These are phyloP conservation scores for Cucurbita ficifolia DNA, from an alignment of 306 rosid species.

Conservation along the genomic window DNA sequence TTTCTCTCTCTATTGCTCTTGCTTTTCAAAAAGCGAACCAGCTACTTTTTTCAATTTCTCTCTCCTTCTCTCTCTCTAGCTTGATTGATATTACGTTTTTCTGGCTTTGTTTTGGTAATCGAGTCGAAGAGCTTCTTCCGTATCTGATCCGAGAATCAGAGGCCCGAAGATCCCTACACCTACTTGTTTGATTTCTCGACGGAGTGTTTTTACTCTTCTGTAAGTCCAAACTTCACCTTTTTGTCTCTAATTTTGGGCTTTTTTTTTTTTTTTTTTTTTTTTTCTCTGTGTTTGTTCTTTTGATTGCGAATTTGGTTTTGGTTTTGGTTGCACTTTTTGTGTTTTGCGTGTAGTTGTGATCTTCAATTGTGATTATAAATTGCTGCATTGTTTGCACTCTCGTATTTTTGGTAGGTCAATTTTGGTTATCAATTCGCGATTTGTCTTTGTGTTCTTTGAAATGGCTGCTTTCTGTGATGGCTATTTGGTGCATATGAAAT, in stretches of 20 bases:
- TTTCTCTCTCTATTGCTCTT: neutral
- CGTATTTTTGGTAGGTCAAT: neutral
- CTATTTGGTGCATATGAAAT: neutral
- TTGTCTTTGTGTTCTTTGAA: neutral
- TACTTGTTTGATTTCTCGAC: neutral
- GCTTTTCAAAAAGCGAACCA: constrained; percentile 6
- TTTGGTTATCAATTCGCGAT: neutral
- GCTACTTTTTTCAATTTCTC: neutral
- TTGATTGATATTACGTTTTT: neutral
- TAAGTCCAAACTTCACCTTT: constrained; percentile 26
- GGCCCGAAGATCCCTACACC: neutral
- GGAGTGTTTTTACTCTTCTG: constrained; percentile 29
- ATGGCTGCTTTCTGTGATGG: neutral
- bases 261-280: neutral
- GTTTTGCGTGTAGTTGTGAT: neutral
- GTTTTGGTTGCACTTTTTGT: neutral
- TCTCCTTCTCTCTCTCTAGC: neutral
- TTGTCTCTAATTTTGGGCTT: neutral
- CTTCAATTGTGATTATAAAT: neutral
- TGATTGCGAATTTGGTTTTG: neutral
- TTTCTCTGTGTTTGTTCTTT: neutral
- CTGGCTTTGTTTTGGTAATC: constrained; percentile 17
- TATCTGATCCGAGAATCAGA: constrained; percentile 44
- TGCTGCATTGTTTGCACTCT: neutral
- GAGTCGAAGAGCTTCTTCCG: constrained; percentile 3